Base-by-base conservation (phyloP, 2,329 filamentous ascomycete genomes). In the Microsporum audouinii region DNA sequence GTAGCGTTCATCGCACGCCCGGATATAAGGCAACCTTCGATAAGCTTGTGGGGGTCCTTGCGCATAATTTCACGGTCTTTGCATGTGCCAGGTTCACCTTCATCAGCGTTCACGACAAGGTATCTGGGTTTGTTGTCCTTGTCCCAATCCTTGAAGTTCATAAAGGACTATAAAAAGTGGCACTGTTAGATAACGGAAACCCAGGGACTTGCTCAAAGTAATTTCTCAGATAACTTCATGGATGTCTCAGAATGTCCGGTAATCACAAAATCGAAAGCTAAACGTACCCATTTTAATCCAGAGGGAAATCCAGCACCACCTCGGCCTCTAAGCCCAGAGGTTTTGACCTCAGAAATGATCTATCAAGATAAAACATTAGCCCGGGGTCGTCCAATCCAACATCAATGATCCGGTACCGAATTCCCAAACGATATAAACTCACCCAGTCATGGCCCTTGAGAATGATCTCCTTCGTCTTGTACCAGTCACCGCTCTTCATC, bases 31-130 rank as follows among this genome's bases (percentile, higher is more conserved):
- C 94, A 99, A 73, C 94, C 94, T 79, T 99, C 94, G 72, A 99
- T 82, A 66, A 99, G 88, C 83, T 99, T 99, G 82, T 99, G 94
- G 65, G 94, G 94, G 75, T 99, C 94, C 80, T 99, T 99, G 78
- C 94, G 91, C 94, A 99, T 99, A 69, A 99, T 99, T 77, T 99
- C 94, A 73, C 94, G 88, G 77, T 99, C 94, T 81, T 99, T 99
- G 86, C 94, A 99, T 60, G 94, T 99, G 76, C 94, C 94, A 34
- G 94, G 94, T 78, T 99, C 94, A 71, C 94, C 94, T 80, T 99
- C 94, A 75, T 99, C 94, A 68, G 94, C 94, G 72, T 99, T 99
- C 79, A 99, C 90, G 64, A 99, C 92, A 60, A 99, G 82, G 73
- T 99, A 99, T 71, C 94, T 87, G 66, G 94, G 94, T 78, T 95